Evolutionary conservation across 148 eudicot genomes (phyloP), one percentile per base, ranked within the genome.

Genomic region (Fagopyrum esculentum): DNA sequence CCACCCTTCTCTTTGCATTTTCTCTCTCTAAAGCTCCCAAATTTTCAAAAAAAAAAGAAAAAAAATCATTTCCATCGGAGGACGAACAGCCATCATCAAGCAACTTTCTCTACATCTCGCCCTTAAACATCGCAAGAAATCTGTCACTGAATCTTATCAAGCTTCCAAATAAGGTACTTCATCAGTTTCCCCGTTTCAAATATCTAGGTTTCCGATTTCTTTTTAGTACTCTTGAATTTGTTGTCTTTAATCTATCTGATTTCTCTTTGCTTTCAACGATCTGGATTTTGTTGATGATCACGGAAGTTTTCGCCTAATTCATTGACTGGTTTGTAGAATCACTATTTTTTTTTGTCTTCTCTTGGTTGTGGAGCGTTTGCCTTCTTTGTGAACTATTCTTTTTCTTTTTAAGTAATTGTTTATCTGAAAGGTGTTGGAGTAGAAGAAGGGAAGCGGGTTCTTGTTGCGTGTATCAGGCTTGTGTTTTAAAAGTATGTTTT

Each of bases 11-110:
- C 52, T 8, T 9, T 35, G 40, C 40, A 35, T 1, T 57, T 22
- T 57, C 64, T 57, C 64, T 57, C 44, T 29, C 69, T 61, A 30
- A 29, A 30, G 44, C 12, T 63, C 44, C 66, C 69, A 63, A 57
- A 22, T 63, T 63, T 63, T 17, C 22, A 8, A 63, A 16, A 63
- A 44, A 63, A 29, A 63, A 16, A 63, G 69, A 63, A 29, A 63
- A 63, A 29, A 35, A 63, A 63, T 63, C 69, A 63, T 63, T 9
- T 60, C 69, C 69, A 63, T 29, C 29, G 12, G 44, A 63, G 44
- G 29, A 59, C 69, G 69, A 63, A 49, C 11, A 49, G 3, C 52
- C 52, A 9, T 49, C 12, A 35, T 49, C 52, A 8, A 3, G 69
- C 16, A 29, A n/a, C 30, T 26, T 59, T 4, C 29, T 56, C 61